These are phyloP conservation scores for Endoconidiophora laricicola DNA, from an alignment of 2,329 filamentous ascomycete genomes.

Conservation along the genomic window DNA sequence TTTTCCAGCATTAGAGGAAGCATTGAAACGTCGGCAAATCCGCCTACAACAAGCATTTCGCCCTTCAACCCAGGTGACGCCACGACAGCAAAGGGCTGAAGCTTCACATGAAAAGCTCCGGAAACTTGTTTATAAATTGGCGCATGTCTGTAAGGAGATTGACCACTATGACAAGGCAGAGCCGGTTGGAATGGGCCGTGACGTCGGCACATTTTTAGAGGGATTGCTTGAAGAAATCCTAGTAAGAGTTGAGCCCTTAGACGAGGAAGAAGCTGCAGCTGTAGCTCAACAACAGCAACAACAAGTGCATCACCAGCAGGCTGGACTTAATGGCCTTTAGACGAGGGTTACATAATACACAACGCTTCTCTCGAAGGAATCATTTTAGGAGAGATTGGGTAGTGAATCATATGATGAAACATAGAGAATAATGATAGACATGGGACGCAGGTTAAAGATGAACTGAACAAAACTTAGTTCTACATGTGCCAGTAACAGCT, in stretches of 20 bases:
- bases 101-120: conserved; percentile 67
- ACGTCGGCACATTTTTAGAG: conserved; percentile 77
- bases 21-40: conserved; percentile 62
- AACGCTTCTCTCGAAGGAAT: neutral
- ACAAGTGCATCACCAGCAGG: neutral
- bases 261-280: conserved; percentile 40
- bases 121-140: conserved; percentile 66
- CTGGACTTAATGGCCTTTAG: conserved; percentile 3
- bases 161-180: conserved; percentile 74
- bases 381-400: neutral
- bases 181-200: conserved; percentile 84
- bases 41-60: conserved; percentile 38
- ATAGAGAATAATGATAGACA: neutral
- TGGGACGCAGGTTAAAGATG: neutral
- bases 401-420: neutral
- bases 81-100: conserved; percentile 51
- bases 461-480: too few relatives aligned
- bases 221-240: conserved; percentile 81
- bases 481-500: too few relatives aligned
- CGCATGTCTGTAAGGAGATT: conserved; percentile 72
- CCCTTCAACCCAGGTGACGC: conserved; percentile 29
- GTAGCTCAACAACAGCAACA: conserved; percentile 1
- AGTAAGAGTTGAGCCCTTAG: conserved; percentile 74
- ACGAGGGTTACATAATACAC: neutral
- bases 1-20: conserved; percentile 79